These are phyloP conservation scores for Pseudocercospora eumusae DNA, from an alignment of 2,329 filamentous ascomycete species.

Conservation along the genomic window DNA sequence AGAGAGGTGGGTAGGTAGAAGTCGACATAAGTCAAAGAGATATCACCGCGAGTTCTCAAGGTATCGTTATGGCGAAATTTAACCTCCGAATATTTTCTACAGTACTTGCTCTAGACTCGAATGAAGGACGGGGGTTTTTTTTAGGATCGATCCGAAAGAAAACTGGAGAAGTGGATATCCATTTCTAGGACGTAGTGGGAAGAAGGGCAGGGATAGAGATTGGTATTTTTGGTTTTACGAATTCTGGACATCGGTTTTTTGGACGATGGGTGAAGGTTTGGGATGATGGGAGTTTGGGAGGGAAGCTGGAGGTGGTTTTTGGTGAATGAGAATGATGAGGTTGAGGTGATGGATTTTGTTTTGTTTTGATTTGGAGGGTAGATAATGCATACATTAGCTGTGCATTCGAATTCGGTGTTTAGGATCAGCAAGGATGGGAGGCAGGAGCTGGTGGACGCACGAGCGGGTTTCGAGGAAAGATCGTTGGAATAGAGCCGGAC, in stretches of 20 bases:
- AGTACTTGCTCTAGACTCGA: constrained; percentile 2
- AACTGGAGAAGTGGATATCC: constrained; percentile 7
- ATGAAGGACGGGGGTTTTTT: not conserved
- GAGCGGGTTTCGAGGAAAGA: constrained; percentile 10
- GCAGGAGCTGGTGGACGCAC: constrained; percentile 14
- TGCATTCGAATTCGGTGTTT: constrained; percentile 5
- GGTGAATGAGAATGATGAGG: not conserved
- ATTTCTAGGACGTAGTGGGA: not conserved
- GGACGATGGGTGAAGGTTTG: constrained; percentile 5
- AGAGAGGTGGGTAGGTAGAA: not conserved
- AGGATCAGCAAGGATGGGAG: not conserved
- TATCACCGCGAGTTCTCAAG: not conserved
- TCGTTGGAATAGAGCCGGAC: constrained; percentile 9
- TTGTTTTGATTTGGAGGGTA: constrained; percentile 7
- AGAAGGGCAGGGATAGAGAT: not conserved
- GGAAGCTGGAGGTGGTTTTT: constrained; percentile 5
- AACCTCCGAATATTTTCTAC: too few relatives aligned
- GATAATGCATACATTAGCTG: constrained; percentile 11
- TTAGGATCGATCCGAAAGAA: constrained; percentile 4
- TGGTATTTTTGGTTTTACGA: constrained; percentile 14
- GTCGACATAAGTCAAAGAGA: not conserved
- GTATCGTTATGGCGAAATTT: too few relatives aligned
- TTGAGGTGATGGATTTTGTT: not conserved
- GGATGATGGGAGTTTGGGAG: not conserved
- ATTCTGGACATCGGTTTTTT: constrained; percentile 8